Conservation (phyloP, 768 basidiomycete genomes). For the Mycena amicta region DNA sequence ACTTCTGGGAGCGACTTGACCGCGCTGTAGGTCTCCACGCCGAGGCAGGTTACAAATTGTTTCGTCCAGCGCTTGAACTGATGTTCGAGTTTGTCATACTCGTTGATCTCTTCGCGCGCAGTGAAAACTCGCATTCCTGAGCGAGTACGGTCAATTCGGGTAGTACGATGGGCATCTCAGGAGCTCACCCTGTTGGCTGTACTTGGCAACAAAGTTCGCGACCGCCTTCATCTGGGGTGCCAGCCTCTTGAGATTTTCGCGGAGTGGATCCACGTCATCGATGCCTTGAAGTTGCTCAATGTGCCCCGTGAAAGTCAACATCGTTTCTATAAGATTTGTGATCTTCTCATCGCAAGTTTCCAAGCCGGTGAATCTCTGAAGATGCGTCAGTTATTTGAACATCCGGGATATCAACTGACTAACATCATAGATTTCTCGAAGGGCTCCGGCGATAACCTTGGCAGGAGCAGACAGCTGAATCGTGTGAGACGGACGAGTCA, state of each 20-base stretch:
- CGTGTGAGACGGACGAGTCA: no score
- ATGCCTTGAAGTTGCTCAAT: not conserved
- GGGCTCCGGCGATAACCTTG: no score
- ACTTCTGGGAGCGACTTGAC: not conserved
- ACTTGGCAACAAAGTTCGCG: constrained; percentile 10
- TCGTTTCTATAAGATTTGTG: constrained; percentile 8
- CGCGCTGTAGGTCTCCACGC: constrained; percentile 3
- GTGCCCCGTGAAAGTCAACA: constrained; percentile 4
- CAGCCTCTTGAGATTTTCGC: not conserved
- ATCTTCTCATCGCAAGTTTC: constrained; percentile 11
- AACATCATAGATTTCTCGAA: no score
- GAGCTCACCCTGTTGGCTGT: constrained; percentile 1
- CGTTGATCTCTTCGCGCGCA: constrained; percentile 4
- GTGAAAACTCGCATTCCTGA: not conserved
- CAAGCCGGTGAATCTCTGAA: constrained; percentile 2
- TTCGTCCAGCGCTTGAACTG: constrained; percentile 10
- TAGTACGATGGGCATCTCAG: not conserved
- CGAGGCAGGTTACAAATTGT: not conserved
- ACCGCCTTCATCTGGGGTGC: not conserved
- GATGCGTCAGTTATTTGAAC: no score
- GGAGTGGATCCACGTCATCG: not conserved
- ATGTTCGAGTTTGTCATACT: constrained; percentile 3
- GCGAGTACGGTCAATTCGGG: not conserved
- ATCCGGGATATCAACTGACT: no score
- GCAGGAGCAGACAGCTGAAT: no score